Evolutionary conservation across 2,329 filamentous ascomycete species (phyloP), one percentile per base, ranked within the genome.

Genomic region (Atkinsonella hypoxylon): DNA sequence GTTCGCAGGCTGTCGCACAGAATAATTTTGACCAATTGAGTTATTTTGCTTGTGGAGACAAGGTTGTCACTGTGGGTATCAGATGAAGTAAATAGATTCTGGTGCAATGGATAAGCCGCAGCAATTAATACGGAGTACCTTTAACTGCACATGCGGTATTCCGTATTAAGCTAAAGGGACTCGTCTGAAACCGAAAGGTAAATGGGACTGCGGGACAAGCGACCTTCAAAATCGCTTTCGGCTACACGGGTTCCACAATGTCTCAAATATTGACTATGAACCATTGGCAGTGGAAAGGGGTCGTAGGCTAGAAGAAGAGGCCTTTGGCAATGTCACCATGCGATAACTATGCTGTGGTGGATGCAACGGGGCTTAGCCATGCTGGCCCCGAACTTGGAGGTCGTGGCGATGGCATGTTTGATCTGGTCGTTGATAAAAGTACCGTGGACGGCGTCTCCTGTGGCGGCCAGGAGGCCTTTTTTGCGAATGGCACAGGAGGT

Each of bases 221-320:
- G 72, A 75, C 53, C 58, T 77, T 31, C 72, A 76, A 22, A 73
- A 68, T 54, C 66, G 70, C 53, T 61, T 76, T n/a, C 71, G 74
- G 5, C 53, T 53, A 4, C 59, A 59, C 9, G 72, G 71, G 1
- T 72, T 71, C 53, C n/a, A 48, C 2, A 56, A 71, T 55, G 62
- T 77, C 17, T 71, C 70, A 7, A 77, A 76, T 53, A 59, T 74
- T 52, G 74, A 76, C 59, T 77, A 72, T 54, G 73, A 76, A 56
- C 72, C 73, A 4, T 62, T 73, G 7, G 74, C 74, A 6, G 59
- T 70, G 9, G 64, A 70, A 20, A 67, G 70, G 30, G 72, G 73
- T 1, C 65, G 62, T 3, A 57, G 66, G 31, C 61, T 71, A 2
- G 73, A 77, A 55, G 46, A 56, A 26, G 47, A 56, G 6, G 62